A percentile compares a stretch with the other conserved stretches of the same genome.
phyloP scores from a whole-genome alignment of 768 basidiomycete species.

The Daedaleopsis nitida region DNA sequence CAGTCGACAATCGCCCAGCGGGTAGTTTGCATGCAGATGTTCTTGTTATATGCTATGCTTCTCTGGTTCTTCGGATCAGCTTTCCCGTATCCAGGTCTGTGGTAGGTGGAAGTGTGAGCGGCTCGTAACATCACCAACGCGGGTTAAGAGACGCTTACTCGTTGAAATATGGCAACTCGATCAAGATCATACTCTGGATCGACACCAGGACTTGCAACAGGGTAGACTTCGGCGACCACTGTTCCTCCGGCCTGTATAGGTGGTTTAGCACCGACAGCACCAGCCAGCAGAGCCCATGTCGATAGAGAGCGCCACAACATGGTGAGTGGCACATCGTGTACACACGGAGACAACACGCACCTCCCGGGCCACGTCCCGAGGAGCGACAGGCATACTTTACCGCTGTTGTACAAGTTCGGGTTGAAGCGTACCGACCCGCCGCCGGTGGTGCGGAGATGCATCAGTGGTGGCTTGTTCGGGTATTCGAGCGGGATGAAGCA shows the following conservation, averaged over 20 bases:
- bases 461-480: conserved; percentile 46
- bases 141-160: conserved; percentile 45
- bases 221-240: conserved; percentile 55
- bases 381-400: conserved; percentile 57
- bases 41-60: conserved; percentile 50
- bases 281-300: background rate
- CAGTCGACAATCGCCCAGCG: conserved; percentile 58
- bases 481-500: conserved; percentile 57
- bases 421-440: conserved; percentile 54
- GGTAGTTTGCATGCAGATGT: conserved; percentile 45
- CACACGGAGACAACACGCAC: conserved; percentile 24
- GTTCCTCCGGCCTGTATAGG: conserved; percentile 38
- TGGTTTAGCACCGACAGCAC: background rate
- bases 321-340: background rate
- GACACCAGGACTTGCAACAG: conserved; percentile 58
- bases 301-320: background rate
- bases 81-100: conserved; percentile 51
- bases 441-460: conserved; percentile 57
- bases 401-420: conserved; percentile 52
- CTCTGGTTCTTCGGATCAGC: conserved; percentile 36
- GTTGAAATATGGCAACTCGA: conserved; percentile 57
- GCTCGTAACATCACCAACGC: background rate
- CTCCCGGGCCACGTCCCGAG: conserved; percentile 59
- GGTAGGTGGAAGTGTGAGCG: background rate
- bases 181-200: conserved; percentile 61